Conservation (phyloP, 805 yeast genomes). For the Isabelozyma gotoi region DNA sequence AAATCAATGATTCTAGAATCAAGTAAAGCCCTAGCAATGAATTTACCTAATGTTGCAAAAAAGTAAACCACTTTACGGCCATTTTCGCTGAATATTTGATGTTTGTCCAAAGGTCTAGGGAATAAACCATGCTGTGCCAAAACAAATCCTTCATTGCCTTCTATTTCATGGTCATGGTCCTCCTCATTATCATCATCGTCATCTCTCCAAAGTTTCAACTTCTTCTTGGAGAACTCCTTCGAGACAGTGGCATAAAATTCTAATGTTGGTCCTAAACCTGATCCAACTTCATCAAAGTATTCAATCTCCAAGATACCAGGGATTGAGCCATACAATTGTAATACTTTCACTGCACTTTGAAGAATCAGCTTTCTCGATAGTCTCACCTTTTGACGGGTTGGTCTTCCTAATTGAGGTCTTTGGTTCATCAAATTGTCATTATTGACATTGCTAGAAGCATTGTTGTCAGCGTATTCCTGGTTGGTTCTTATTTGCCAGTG, state of each 20-base stretch:
- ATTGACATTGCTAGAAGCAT: slow-evolving; percentile 1
- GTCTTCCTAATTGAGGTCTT: slow-evolving; percentile 64
- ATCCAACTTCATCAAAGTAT: slow-evolving; percentile 88
- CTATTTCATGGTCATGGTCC: too few species aligned
- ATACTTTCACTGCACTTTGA: slow-evolving; percentile 74
- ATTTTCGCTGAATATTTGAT: slow-evolving; percentile 22
- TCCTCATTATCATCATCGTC: slow-evolving; percentile 11
- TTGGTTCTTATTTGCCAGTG: slow-evolving; percentile 61
- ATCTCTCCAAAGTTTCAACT: slow-evolving; percentile 69
- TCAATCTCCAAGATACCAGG: slow-evolving; percentile 85
- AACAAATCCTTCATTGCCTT: slow-evolving; percentile 35
- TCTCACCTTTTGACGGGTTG: slow-evolving; percentile 76
- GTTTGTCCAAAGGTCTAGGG: slow-evolving; percentile 59
- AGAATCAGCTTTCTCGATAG: slow-evolving; percentile 69
- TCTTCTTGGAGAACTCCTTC: slow-evolving; percentile 61
- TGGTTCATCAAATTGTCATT: slow-evolving; percentile 4
- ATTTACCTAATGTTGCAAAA: slow-evolving; percentile 73
- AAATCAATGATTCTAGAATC: slow-evolving; percentile 90
- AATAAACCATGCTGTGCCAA: slow-evolving; percentile 57
- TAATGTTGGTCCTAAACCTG: slow-evolving; percentile 93
- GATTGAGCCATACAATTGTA: slow-evolving; percentile 72
- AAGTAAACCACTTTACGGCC: slow-evolving; percentile 46
- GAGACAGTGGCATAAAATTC: slow-evolving; percentile 88
- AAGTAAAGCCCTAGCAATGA: slow-evolving; percentile 80
- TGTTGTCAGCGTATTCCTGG: slow-evolving; percentile 36